Base-by-base conservation (phyloP, 257 asterid genomes). In the Ophiorrhiza pumila region DNA sequence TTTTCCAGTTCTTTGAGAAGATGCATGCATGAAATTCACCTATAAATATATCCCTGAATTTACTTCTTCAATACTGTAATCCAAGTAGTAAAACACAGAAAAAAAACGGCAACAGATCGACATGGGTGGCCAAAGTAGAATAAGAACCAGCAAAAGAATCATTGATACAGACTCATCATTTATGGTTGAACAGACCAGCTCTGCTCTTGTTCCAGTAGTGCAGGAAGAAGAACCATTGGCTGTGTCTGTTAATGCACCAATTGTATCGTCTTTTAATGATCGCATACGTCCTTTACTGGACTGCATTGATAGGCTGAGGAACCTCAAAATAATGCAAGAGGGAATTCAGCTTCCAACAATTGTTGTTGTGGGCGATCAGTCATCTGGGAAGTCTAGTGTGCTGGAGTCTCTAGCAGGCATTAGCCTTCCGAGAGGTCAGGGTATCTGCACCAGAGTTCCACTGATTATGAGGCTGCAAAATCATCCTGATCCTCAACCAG, bases 361-460 rank as follows among this genome's bases (percentile, higher is more conserved):
- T 61, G 71, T 76, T 9, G 80, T 76, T 13, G 80, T 76, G 2
- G 80, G 80, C 0, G 80, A 76, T 52, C 80, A 76, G 57, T 76
- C 80, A 7, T 76, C 75, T 0, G 80, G 80, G 0, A 76, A 76
- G 9, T 69, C 76, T 0, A 76, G 80, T 41, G 76, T 76, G 23
- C 67, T 69, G 6, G 79, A 75, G 13, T 75, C 79, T 0, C 34
- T 75, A 1, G 79, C 74, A 0, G 79, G 79, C 17, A 76, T 76
- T 4, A 76, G 76, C 14, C 52, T 69, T 23, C 80, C 80, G 0
- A 61, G 80, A 50, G 80, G 80, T 0, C 80, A 69, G 58, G 75
- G 80, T 2, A 69, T 76, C 0, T 76, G 80, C 50, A 69, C 80
- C 0, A 39, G 75, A 23, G 80, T 69, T 10, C 80, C 80, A 7